Base-by-base conservation (phyloP, 352 stramenopile genomes). In the Globisporangium mamillatum region DNA sequence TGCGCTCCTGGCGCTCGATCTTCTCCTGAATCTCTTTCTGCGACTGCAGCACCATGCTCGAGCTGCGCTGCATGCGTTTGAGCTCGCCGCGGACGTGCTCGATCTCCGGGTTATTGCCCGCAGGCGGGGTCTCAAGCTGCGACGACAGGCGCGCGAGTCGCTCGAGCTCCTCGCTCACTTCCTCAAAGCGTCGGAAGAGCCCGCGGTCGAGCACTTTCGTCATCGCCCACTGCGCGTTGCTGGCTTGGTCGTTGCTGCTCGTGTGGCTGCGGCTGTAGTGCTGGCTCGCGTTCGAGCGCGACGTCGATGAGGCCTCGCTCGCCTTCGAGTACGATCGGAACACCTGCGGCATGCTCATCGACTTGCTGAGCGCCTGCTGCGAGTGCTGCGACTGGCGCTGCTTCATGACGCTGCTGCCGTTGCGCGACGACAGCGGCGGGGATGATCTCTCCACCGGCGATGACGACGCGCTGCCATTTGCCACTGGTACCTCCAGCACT, bases 21-120 rank as follows among this genome's bases (percentile, higher is more conserved):
- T 86, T 79, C 32, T 84, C 78, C 29, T 85, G 84, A 67, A 93
- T 78, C 62, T 85, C 76, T 57, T 86, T 84, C 68, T 91, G 84
- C 27, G 76, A 79, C 38, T 78, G 74, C 8, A 86, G 73, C 52
- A 84, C 73, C 20, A 67, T 60, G 27, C 73, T 70, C 10, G 82
- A 86, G 54, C 70, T 75, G n/a, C 72, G 74, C 60, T 85, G 75
- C 48, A 77, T 73, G 38, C 69, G 70, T 58, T 63, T 46, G 7
- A 92, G 76, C 61, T 89, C 75, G 12, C 52, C 67, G 60, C 81
- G 78, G 50, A 88, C 70, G 9, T 66, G 38, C 9, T 70, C 74
- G 25, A 89, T 69, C 69, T 86, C 82, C 2, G 75, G 60, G 66
- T n/a, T 60, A 64, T 7, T 60, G 38, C 70, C 75, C 62, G 60